phyloP scores from a whole-genome alignment of 1,139 yeast genomes.

The Diutina sp. region DNA sequence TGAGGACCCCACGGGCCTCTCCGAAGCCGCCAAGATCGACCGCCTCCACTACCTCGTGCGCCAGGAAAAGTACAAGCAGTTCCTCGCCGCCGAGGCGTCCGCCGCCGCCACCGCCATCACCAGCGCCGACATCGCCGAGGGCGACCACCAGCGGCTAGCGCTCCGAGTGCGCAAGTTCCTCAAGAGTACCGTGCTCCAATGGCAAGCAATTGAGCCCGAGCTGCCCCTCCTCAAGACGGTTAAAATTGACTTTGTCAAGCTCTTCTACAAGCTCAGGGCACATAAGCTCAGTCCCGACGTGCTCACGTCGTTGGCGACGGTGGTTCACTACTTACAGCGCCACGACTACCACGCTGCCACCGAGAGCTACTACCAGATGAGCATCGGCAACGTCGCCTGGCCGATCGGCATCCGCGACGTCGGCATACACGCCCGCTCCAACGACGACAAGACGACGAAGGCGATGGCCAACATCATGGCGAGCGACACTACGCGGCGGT shows the following conservation, averaged over 20 bases:
- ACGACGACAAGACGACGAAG: slow-evolving; percentile 26
- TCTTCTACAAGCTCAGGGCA: slow-evolving; percentile 46
- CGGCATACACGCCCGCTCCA: slow-evolving; percentile 68
- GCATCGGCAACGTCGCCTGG: slow-evolving; percentile 88
- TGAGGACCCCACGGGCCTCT: slow-evolving; percentile 9
- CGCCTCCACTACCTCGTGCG: slow-evolving; percentile 13
- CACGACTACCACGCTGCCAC: slow-evolving; percentile 43
- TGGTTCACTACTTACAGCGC: slow-evolving; percentile 46
- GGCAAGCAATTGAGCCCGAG: slow-evolving; percentile 19
- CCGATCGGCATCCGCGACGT: slow-evolving; percentile 78
- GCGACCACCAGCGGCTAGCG: slow-evolving; percentile 17
- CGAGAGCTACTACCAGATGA: slow-evolving; percentile 60
- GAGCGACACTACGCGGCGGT: slow-evolving; percentile 60
- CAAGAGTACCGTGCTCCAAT: slow-evolving; percentile 28
- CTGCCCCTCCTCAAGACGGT: slow-evolving; percentile 33
- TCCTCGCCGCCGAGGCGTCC: slow-evolving; percentile 1
- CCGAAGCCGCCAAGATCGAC: slow-evolving; percentile 15
- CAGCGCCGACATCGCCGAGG: slow-evolving; percentile 22
- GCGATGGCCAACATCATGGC: slow-evolving; percentile 63
- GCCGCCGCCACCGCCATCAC: slow-evolving; percentile 11
- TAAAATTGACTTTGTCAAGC: slow-evolving; percentile 43
- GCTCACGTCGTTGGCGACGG: slow-evolving; percentile 46
- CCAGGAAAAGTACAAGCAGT: slow-evolving; percentile 5
- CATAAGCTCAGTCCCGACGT: slow-evolving; percentile 27
- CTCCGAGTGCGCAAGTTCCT: slow-evolving; percentile 36